These are phyloP conservation scores for Candida pseudoglaebosa DNA, from an alignment of 805 yeast genomes.

Conservation along the genomic window DNA sequence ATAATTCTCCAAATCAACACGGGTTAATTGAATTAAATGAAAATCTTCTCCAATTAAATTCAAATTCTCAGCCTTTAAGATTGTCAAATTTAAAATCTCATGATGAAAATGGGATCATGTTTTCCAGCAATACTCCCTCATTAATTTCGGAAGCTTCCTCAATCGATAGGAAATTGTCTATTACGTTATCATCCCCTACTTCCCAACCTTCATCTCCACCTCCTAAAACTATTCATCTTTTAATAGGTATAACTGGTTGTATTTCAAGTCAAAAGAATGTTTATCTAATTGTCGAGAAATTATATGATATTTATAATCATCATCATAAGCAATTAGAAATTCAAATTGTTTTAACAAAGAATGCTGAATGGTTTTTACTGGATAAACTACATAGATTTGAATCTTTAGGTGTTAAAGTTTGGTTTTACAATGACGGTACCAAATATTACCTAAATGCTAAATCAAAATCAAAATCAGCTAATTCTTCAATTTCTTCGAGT, in stretches of 20 bases:
- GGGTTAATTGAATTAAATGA: constrained; percentile 11
- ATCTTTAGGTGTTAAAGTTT: constrained; percentile 19
- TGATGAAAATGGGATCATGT: too few relatives aligned
- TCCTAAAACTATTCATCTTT: constrained; percentile 17
- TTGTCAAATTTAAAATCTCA: not conserved
- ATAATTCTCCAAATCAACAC: constrained; percentile 18
- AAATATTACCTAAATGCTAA: constrained; percentile 13
- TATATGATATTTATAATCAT: constrained; percentile 19
- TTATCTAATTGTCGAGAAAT: constrained; percentile 19
- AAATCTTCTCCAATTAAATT: constrained; percentile 2
- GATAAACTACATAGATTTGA: constrained; percentile 19
- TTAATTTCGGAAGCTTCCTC: too few relatives aligned
- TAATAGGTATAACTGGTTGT: constrained; percentile 25
- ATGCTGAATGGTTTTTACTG: constrained; percentile 18
- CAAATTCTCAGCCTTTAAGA: constrained; percentile 3
- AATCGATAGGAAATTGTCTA: not conserved
- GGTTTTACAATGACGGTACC: constrained; percentile 20
- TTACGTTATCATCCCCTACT: not conserved
- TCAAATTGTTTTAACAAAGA: constrained; percentile 22
- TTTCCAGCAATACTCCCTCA: too few relatives aligned
- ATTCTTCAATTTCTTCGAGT: constrained; percentile 1
- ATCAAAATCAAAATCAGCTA: constrained; percentile 7
- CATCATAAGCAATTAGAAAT: constrained; percentile 18
- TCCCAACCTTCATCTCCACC: constrained; percentile 1
- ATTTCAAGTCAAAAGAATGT: constrained; percentile 19